These are phyloP conservation scores for Starmerella etchellsii DNA, from an alignment of 805 yeast species.

Conservation along the genomic window DNA sequence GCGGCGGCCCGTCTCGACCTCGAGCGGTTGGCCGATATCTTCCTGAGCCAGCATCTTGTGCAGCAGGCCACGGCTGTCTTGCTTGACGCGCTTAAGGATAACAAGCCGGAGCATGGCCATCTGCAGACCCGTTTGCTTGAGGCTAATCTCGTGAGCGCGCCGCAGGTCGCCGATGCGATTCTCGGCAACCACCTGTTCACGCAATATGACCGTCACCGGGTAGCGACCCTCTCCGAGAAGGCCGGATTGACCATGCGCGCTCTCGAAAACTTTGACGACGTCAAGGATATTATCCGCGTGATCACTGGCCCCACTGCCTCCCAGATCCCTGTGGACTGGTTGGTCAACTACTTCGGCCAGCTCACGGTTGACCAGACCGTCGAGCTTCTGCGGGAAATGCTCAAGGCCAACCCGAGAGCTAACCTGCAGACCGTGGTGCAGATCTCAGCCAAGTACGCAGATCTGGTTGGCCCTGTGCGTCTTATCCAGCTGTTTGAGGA, in stretches of 20 bases:
- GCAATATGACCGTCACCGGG: conserved; percentile 85
- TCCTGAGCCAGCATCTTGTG: conserved; percentile 82
- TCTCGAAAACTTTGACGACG: conserved; percentile 85
- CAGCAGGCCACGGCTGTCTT: conserved; percentile 98
- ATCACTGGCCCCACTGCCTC: conserved; percentile 59
- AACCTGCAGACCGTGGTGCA: conserved; percentile 89
- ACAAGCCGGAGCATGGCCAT: conserved; percentile 88
- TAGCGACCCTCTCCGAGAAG: conserved; percentile 86
- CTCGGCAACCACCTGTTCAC: conserved; percentile 91
- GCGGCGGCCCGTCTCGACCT: conserved; percentile 48
- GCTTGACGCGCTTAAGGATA: conserved; percentile 87
- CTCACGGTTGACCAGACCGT: conserved; percentile 88
- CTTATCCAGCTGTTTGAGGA: conserved; percentile 88
- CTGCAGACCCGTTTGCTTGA: conserved; percentile 89
- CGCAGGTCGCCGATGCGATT: conserved; percentile 98
- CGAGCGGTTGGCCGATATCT: conserved; percentile 82
- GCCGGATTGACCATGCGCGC: conserved; percentile 96
- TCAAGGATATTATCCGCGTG: conserved; percentile 90
- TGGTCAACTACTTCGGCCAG: conserved; percentile 82
- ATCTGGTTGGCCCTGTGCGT: conserved; percentile 72
- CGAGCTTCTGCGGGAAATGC: conserved; percentile 74
- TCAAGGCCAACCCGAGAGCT: conserved; percentile 64
- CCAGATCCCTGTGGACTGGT: conserved; percentile 78
- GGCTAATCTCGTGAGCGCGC: conserved; percentile 86
- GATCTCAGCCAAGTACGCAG: conserved; percentile 93